These are phyloP conservation scores for Somion occarium DNA, from an alignment of 1,284 basidiomycete species.

Conservation along the genomic window DNA sequence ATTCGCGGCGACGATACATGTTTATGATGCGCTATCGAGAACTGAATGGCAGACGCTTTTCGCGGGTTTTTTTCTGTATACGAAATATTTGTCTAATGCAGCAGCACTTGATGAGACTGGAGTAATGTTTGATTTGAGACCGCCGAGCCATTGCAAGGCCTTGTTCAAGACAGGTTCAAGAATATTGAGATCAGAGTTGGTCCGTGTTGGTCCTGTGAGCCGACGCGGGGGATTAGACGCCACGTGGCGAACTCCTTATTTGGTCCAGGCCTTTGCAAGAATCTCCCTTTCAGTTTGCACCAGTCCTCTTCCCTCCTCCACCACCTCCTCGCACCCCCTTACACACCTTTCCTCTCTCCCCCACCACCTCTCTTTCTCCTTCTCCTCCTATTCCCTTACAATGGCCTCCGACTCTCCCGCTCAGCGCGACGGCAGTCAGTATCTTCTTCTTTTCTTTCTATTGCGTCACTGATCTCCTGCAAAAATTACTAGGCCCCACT, in stretches of 20 bases:
- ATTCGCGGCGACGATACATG: conserved; percentile 26
- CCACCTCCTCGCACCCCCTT: conserved; percentile 17
- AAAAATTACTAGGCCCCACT: conserved; percentile 29
- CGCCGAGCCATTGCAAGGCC: too few relatives aligned
- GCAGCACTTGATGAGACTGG: not conserved
- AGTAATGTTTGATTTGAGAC: too few relatives aligned
- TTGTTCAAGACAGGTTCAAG: too few relatives aligned
- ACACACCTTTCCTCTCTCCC: conserved; percentile 25
- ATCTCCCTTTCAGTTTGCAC: not conserved
- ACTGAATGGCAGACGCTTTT: conserved; percentile 19
- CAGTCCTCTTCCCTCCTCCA: conserved; percentile 22
- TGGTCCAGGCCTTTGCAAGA: not conserved
- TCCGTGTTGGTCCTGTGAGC: not conserved
- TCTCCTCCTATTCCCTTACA: conserved; percentile 27
- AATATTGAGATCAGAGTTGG: not conserved
- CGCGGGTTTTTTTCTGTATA: conserved; percentile 16
- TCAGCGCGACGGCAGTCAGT: conserved; percentile 47
- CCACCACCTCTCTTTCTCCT: conserved; percentile 27
- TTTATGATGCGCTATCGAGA: conserved; percentile 30
- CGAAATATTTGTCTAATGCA: conserved; percentile 17
- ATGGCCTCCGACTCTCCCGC: conserved; percentile 62
- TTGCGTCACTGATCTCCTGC: conserved; percentile 6
- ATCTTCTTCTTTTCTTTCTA: conserved; percentile 11
- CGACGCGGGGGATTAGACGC: not conserved
- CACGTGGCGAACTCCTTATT: not conserved